Base-by-base conservation (phyloP, 2,329 filamentous ascomycete genomes). In the Chrysosporium keratinophilum region DNA sequence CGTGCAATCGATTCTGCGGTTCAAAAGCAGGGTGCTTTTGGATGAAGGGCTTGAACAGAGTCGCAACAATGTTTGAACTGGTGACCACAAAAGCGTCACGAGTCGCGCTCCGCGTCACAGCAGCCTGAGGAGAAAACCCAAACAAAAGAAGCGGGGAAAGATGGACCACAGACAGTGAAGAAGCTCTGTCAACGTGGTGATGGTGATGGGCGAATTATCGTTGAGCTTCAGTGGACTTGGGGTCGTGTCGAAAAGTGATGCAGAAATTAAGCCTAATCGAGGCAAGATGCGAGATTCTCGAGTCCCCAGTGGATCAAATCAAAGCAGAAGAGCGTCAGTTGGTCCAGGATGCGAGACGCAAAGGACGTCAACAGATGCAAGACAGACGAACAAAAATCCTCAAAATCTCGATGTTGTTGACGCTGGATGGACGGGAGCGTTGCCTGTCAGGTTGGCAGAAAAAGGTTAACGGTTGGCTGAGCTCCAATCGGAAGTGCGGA, bases 401-500 rank as follows among this genome's bases (percentile, higher is more conserved):
- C 23, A 28, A 28, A 37, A 39, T 44, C 14, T 39, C 20, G 15
- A 45, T 23, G 23, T 34, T 12, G 14, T 15, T 15, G 39, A 5
- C 19, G 37, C 9, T 39, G 14, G 37, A 20, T 52, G 50, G 50
- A 52, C 41, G 33, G 31, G 41, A 52, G 15, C 49, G 39, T 43
- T 51, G 49, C 49, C 35, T 51, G 40, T 43, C 40, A 51, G 23
- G 7, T 23, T 40, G 17, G 39, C 11, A 35, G 33, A 50, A 35
- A 34, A 20, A 28, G 3, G 49, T 40, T 37, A 53, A 53, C 50
- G 42, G 50, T 15, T 52, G 43, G 23, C 50, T n/a, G 19, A 19
- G 31, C 42, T 43, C 55, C 55, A 54, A 57, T 57, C 55, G 48
- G 52, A 54, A 52, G 37, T 15, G 28, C 44, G 40, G 37, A 49